Evolutionary conservation across 1,139 yeast genomes (phyloP), one percentile per base, ranked within the genome.

Genomic region (Candida anutae): DNA sequence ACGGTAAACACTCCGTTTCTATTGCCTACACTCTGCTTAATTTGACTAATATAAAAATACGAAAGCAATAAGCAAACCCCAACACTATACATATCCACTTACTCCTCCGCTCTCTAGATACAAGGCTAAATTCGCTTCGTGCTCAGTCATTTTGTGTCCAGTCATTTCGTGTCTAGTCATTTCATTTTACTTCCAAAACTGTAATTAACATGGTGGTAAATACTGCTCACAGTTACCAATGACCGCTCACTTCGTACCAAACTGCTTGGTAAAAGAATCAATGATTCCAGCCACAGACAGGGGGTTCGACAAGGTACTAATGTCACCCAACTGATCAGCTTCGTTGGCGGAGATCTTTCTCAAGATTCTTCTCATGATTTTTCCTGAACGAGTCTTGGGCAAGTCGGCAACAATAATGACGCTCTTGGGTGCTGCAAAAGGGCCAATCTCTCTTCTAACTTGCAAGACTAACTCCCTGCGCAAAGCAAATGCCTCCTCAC

Each of bases 301-400:
- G 23, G 96, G 94, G 58, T 90, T 85, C 33, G 93, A 77, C 56
- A 90, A 72, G 28, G 98, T 90, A 37, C 94, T 70, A 51, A 84
- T 72, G 57, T 90, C 98, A 44, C 98, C 98, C 46, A 90, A 69
- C 57, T 84, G 87, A 46, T 85, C 95, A 39, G 84, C 90, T 64
- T 90, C 97, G 45, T 82, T 74, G 30, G 90, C 73, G 26, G 90
- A 77, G 37, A 90, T 69, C 69, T 90, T 90, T 68, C 98, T 80
- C 62, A 90, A 73, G 46, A 90, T 83, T 69, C 98, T 83, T 72
- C 98, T 82, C 95, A 90, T 88, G 56, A 90, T 88, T 74, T 90
- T 90, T 49, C 98, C 98, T 17, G 95, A 85, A 66, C 98, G 77
- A 20, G 98, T 90, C 74, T 87, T 88, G 58, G 98, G 98, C 58